phyloP scores from a whole-genome alignment of 208 protist species.

The Crithidia expoeki region DNA sequence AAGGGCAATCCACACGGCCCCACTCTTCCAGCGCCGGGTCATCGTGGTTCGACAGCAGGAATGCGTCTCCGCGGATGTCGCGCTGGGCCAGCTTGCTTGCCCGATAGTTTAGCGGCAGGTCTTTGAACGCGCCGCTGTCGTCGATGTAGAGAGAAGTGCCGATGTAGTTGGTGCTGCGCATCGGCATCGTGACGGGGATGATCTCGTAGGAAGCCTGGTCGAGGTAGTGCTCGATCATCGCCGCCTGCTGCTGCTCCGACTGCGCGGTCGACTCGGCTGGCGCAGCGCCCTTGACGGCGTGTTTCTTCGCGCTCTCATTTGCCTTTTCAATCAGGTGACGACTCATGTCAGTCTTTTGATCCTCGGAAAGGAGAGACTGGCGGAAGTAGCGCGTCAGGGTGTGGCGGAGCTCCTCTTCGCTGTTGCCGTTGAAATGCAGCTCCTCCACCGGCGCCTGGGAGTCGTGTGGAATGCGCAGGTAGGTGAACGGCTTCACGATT shows the following conservation, averaged over 20 bases:
- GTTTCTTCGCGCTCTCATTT: slow-evolving; percentile 33
- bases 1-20: slow-evolving; percentile 78
- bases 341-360: slow-evolving; percentile 72
- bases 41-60: slow-evolving; percentile 87
- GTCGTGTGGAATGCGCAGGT: slow-evolving; percentile 75
- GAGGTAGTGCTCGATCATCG: slow-evolving; percentile 74
- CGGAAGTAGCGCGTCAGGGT: slow-evolving; percentile 75
- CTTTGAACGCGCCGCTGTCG: slow-evolving; percentile 88
- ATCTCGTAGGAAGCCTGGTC: slow-evolving; percentile 85
- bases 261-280: slow-evolving; percentile 13
- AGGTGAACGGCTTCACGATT: slow-evolving; percentile 65
- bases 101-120: slow-evolving; percentile 77
- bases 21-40: slow-evolving; percentile 89
- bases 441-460: slow-evolving; percentile 43
- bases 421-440: slow-evolving; percentile 56
- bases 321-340: slow-evolving; percentile 59
- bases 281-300: slow-evolving; percentile 10
- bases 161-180: slow-evolving; percentile 66
- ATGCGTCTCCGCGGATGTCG: slow-evolving; percentile 89
- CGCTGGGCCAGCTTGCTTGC: slow-evolving; percentile 86
- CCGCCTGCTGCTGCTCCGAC: slow-evolving; percentile 48
- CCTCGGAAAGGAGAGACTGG: slow-evolving; percentile 62
- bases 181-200: slow-evolving; percentile 87
- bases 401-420: slow-evolving; percentile 68
- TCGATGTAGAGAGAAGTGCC: slow-evolving; percentile 91